phyloP scores from a whole-genome alignment of 2,329 filamentous ascomycete genomes.

The Colletotrichum sp. region DNA sequence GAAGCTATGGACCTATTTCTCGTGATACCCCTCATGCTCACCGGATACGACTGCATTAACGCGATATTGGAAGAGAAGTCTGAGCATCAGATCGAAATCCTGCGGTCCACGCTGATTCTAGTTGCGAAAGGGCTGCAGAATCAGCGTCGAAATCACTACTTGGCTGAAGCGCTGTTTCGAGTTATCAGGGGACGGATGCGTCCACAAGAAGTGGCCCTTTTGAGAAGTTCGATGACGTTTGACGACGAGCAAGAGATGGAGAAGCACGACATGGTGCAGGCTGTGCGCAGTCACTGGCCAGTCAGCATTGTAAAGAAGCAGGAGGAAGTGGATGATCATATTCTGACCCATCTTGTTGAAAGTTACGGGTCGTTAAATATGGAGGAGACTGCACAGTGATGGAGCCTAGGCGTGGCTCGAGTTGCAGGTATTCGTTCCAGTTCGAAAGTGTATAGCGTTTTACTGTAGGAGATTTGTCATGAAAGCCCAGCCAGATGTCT shows the following conservation, averaged over 20 bases:
- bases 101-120: conserved; percentile 39
- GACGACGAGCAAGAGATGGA: conserved; percentile 24
- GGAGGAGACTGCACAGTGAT: not conserved
- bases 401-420: not conserved
- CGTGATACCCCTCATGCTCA: conserved; percentile 35
- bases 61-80: conserved; percentile 25
- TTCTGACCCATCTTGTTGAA: conserved; percentile 28
- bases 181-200: conserved; percentile 39
- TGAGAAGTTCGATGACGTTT: conserved; percentile 13
- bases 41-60: conserved; percentile 29
- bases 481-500: not conserved
- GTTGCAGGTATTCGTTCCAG: not conserved
- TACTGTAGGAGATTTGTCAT: not conserved
- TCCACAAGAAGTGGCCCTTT: conserved; percentile 25
- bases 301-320: conserved; percentile 31
- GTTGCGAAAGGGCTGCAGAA: conserved; percentile 35
- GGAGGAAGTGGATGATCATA: conserved; percentile 27
- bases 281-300: conserved; percentile 32
- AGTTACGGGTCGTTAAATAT: not conserved
- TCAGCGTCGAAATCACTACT: conserved; percentile 38
- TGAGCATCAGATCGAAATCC: conserved; percentile 7
- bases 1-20: conserved; percentile 29
- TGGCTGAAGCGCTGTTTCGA: conserved; percentile 35
- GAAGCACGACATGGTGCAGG: conserved; percentile 25
- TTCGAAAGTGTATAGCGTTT: not conserved